Conservation (phyloP, 108 stramenopile genomes). For the Cafeteria roenbergensis region DNA sequence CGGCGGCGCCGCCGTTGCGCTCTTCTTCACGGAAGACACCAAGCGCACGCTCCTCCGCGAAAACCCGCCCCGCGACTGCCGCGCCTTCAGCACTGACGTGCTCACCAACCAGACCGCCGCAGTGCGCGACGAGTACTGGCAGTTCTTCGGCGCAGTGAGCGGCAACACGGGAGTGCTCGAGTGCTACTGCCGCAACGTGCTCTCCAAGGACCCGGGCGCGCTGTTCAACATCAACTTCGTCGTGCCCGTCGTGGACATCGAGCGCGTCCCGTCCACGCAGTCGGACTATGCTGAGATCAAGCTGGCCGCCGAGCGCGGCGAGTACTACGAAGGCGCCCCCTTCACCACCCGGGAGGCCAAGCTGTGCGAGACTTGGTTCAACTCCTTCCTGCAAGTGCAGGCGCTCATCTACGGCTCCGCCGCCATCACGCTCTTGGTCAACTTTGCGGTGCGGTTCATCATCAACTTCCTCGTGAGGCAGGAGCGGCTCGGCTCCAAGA, state of each 20-base stretch:
- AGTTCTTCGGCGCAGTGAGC: slow-evolving; percentile 3
- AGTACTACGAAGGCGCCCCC: no score
- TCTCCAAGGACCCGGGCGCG: background rate
- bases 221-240: background rate
- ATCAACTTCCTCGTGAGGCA: slow-evolving; percentile 22
- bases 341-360: background rate
- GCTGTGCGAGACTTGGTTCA: slow-evolving; percentile 13
- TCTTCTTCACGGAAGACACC: slow-evolving; percentile 26
- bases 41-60: slow-evolving; percentile 15
- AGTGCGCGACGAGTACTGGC: slow-evolving; percentile 14
- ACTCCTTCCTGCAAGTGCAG: slow-evolving; percentile 8
- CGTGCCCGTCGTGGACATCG: background rate
- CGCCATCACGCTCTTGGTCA: slow-evolving; percentile 16
- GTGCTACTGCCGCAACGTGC: slow-evolving; percentile 12
- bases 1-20: slow-evolving; percentile 16
- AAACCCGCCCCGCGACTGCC: slow-evolving; percentile 1
- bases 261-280: no score
- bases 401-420: slow-evolving; percentile 17
- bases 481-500: slow-evolving; percentile 17
- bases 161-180: slow-evolving; percentile 16
- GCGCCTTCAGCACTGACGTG: slow-evolving; percentile 12
- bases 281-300: no score
- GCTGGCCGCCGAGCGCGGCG: no score
- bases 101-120: slow-evolving; percentile 4
- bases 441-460: slow-evolving; percentile 23